These are phyloP conservation scores for Fusarium veterinarium DNA, from an alignment of 2,329 filamentous ascomycete genomes.

Conservation along the genomic window DNA sequence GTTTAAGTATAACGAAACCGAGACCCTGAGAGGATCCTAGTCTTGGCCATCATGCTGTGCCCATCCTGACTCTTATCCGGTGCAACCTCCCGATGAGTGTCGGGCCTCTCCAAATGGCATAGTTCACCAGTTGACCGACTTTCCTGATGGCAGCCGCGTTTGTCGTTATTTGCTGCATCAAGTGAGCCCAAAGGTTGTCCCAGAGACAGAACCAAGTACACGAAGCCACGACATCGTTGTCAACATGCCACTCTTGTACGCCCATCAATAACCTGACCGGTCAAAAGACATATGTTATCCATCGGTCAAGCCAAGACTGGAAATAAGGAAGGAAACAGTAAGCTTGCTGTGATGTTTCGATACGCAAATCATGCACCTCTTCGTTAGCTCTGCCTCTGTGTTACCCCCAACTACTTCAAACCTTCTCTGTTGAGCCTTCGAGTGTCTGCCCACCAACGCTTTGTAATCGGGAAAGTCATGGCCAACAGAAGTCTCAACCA, in stretches of 20 bases:
- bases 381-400: constrained; percentile 28
- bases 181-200: constrained; percentile 5
- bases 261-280: constrained; percentile 33
- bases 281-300: constrained; percentile 22
- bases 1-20: background rate
- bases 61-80: constrained; percentile 5
- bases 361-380: constrained; percentile 7
- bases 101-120: constrained; percentile 18
- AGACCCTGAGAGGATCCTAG: background rate
- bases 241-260: constrained; percentile 28
- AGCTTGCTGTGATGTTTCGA: constrained; percentile 15
- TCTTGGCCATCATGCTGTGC: constrained; percentile 3
- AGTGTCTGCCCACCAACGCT: constrained; percentile 1
- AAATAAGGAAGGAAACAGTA: background rate
- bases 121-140: constrained; percentile 24
- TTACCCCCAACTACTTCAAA: constrained; percentile 29
- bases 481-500: background rate
- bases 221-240: constrained; percentile 18
- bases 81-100: constrained; percentile 31
- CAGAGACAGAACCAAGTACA: constrained; percentile 25
- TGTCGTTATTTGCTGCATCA: constrained; percentile 16
- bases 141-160: constrained; percentile 10
- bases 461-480: constrained; percentile 3
- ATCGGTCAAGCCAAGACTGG: constrained; percentile 8
- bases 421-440: constrained; percentile 17